These are phyloP conservation scores for Fusarium scirpi DNA, from an alignment of 2,329 filamentous ascomycete genomes.

Conservation along the genomic window DNA sequence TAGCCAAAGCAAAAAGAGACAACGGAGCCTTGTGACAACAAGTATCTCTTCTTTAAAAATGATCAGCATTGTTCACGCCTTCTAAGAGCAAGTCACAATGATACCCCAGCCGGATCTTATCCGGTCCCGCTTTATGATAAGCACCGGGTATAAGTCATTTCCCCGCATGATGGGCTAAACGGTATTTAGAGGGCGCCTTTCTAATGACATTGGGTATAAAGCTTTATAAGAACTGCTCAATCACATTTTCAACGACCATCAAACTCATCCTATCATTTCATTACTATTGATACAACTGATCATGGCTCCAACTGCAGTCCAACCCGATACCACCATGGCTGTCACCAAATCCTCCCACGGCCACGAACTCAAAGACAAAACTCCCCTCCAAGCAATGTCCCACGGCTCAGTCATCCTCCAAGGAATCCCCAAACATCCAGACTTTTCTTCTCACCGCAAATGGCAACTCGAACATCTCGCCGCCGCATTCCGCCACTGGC, in stretches of 20 bases:
- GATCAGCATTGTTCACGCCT: neutral
- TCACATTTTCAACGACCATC: neutral
- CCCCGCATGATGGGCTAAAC: constrained; percentile 4
- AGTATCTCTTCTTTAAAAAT: neutral
- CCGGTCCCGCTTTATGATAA: constrained; percentile 31
- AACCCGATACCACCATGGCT: neutral
- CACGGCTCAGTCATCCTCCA: constrained; percentile 43
- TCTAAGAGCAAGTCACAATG: too few relatives aligned
- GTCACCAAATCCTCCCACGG: constrained; percentile 32
- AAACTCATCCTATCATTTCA: neutral
- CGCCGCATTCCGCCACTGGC: constrained; percentile 75
- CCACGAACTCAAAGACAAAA: constrained; percentile 41
- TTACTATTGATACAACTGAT: neutral
- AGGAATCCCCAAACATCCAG: constrained; percentile 42
- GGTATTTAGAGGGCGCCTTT: constrained; percentile 34
- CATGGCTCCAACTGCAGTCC: neutral
- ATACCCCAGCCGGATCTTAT: neutral
- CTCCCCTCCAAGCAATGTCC: constrained; percentile 45
- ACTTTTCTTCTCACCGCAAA: constrained; percentile 45
- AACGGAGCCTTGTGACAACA: too few relatives aligned
- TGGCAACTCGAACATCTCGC: constrained; percentile 70
- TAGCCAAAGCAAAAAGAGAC: neutral
- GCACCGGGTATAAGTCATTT: neutral
- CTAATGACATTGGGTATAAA: neutral
- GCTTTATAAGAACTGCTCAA: too few relatives aligned